Percentiles rank a stretch among this genome's conserved stretches.
Conservation (phyloP, 345 rosid genomes). For the Eucalyptus regnans region DNA sequence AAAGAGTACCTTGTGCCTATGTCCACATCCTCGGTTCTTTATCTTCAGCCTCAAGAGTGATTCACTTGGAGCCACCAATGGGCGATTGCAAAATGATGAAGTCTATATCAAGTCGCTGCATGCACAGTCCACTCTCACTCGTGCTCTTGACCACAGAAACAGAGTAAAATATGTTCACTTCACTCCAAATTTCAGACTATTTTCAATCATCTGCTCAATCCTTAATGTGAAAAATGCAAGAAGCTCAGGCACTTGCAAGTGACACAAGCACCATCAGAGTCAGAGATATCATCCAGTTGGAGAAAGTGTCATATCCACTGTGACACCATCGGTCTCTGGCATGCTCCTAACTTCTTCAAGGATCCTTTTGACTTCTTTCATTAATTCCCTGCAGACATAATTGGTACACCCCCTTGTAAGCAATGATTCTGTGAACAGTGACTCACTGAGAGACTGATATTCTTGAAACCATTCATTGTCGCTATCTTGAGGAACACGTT, state of each 20-base stretch:
- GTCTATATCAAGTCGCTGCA: background rate
- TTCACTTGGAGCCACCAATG: background rate
- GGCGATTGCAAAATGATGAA: background rate
- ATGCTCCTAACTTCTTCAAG: constrained; percentile 48
- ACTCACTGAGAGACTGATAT: constrained; percentile 55
- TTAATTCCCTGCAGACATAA: constrained; percentile 46
- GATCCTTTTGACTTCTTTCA: constrained; percentile 22
- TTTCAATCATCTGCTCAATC: background rate
- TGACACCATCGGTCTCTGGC: constrained; percentile 12
- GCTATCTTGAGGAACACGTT: constrained; percentile 21
- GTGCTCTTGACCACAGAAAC: background rate
- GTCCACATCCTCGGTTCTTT: background rate
- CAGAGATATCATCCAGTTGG: constrained; percentile 11
- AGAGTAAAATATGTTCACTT: background rate
- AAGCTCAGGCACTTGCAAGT: background rate
- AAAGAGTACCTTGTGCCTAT: background rate
- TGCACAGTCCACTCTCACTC: background rate
- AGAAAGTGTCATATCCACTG: constrained; percentile 16
- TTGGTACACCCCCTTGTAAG: constrained; percentile 43
- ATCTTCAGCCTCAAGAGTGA: background rate
- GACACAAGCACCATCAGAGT: background rate
- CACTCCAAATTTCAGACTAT: background rate
- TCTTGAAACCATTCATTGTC: constrained; percentile 42
- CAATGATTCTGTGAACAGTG: constrained; percentile 50
- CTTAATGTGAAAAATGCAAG: constrained; percentile 15